Conservation (phyloP, 768 basidiomycete species). For the Hygrocybe coccinea region DNA sequence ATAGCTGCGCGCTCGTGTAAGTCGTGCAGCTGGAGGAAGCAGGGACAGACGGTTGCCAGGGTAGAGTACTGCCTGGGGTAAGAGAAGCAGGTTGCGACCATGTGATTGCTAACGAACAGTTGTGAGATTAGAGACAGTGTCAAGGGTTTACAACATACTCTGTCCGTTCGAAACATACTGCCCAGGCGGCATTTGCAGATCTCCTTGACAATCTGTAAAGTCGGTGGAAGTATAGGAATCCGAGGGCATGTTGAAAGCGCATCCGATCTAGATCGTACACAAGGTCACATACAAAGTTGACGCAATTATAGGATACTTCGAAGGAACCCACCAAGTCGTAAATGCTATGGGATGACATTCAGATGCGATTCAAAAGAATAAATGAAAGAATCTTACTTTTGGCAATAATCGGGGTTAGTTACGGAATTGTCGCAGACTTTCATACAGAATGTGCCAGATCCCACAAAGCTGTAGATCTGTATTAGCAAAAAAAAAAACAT, state of each 20-base stretch:
- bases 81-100: conserved; percentile 14
- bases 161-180: conserved; percentile 1
- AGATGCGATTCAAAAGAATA: not conserved
- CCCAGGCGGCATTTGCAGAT: conserved; percentile 5
- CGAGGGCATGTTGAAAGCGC: conserved; percentile 8
- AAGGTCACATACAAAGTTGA: not conserved
- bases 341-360: not conserved
- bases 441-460: conserved; percentile 47
- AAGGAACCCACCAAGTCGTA: conserved; percentile 3
- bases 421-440: conserved; percentile 55
- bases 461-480: conserved; percentile 45
- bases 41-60: conserved; percentile 13
- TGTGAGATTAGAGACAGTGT: conserved; percentile 1
- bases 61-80: conserved; percentile 6
- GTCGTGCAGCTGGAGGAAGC: conserved; percentile 13
- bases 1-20: conserved; percentile 9
- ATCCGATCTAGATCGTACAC: conserved; percentile 2
- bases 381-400: conserved; percentile 44
- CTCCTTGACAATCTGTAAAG: conserved; percentile 4
- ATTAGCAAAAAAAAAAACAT: not conserved
- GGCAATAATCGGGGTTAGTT: conserved; percentile 39
- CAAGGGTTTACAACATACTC: not conserved
- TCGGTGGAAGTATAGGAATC: not conserved
- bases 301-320: not conserved
- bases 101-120: conserved; percentile 22